Conservation (phyloP, 208 protist genomes). For the Jaenimonas drosophilae region DNA sequence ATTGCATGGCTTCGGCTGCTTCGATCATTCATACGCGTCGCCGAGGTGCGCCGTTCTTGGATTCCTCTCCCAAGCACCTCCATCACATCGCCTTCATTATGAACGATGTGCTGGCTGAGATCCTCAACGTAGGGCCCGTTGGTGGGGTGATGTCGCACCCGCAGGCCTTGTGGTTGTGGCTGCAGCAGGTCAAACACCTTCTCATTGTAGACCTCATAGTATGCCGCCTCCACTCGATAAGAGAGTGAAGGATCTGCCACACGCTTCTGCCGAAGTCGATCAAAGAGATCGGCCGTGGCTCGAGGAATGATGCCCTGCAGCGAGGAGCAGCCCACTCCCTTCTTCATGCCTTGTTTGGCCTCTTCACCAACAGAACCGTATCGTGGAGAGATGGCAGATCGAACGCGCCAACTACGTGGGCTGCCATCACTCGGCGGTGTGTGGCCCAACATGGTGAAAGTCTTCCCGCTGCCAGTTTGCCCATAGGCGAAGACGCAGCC, state of each 20-base stretch:
- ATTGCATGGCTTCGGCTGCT: conserved; percentile 96
- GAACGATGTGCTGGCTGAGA: conserved; percentile 36
- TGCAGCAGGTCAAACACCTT: conserved; percentile 67
- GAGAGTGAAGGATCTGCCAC: conserved; percentile 31
- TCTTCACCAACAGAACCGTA: not conserved
- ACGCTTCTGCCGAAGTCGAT: conserved; percentile 50
- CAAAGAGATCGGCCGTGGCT: conserved; percentile 58
- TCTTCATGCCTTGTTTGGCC: no score
- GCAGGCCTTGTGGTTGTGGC: conserved; percentile 10
- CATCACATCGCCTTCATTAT: conserved; percentile 14
- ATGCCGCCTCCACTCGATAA: conserved; percentile 62
- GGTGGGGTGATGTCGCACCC: conserved; percentile 67
- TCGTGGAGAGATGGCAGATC: no score
- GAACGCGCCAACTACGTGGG: no score
- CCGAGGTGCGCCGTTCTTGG: conserved; percentile 67
- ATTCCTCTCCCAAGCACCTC: conserved; percentile 45
- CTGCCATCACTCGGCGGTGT: conserved; percentile 3
- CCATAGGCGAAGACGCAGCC: conserved; percentile 57
- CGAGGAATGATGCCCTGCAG: conserved; percentile 76
- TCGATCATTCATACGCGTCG: conserved; percentile 93
- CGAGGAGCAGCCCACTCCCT: no score
- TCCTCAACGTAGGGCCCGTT: conserved; percentile 66
- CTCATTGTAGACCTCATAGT: conserved; percentile 89
- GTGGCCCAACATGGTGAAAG: conserved; percentile 44
- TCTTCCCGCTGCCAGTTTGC: conserved; percentile 46